Percentiles rank a stretch among this genome's conserved stretches.
phyloP scores from a whole-genome alignment of 352 stramenopile species.

The Globisporangium splendens region DNA sequence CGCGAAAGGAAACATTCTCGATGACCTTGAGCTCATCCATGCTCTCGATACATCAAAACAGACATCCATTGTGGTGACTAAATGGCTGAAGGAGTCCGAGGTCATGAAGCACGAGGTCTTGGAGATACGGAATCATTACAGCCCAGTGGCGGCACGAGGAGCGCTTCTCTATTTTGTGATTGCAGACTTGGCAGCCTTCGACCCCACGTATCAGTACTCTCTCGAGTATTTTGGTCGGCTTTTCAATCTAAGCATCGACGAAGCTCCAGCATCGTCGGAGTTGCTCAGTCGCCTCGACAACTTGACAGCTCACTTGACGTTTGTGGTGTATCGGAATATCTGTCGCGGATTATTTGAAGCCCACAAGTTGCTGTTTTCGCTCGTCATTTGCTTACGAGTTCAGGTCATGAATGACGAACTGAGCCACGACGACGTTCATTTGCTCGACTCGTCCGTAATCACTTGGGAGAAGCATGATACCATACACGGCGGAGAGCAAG shows the following conservation, averaged over 20 bases:
- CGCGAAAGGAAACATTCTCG: slow-evolving; percentile 87
- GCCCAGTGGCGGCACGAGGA: slow-evolving; percentile 42
- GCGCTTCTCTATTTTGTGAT: slow-evolving; percentile 75
- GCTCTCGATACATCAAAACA: slow-evolving; percentile 63
- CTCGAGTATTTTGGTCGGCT: slow-evolving; percentile 67
- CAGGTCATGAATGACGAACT: slow-evolving; percentile 49
- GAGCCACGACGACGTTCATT: slow-evolving; percentile 19
- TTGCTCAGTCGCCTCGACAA: slow-evolving; percentile 35
- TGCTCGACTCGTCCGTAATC: slow-evolving; percentile 28
- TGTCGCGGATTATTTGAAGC: slow-evolving; percentile 63
- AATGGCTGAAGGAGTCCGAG: slow-evolving; percentile 54
- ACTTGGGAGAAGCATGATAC: slow-evolving; percentile 2
- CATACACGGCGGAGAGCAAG: not conserved
- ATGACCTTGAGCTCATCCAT: slow-evolving; percentile 84
- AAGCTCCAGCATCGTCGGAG: slow-evolving; percentile 23
- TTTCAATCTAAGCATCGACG: slow-evolving; percentile 58
- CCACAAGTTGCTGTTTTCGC: slow-evolving; percentile 63
- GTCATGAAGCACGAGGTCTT: slow-evolving; percentile 57
- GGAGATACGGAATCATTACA: slow-evolving; percentile 63
- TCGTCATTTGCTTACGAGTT: slow-evolving; percentile 51
- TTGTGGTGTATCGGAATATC: slow-evolving; percentile 69
- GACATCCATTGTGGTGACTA: slow-evolving; percentile 53
- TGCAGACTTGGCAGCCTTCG: slow-evolving; percentile 46
- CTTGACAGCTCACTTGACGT: slow-evolving; percentile 41
- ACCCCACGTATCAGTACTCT: slow-evolving; percentile 83